Base-by-base conservation (phyloP, 805 yeast species). In the Metschnikowia rubicola region DNA sequence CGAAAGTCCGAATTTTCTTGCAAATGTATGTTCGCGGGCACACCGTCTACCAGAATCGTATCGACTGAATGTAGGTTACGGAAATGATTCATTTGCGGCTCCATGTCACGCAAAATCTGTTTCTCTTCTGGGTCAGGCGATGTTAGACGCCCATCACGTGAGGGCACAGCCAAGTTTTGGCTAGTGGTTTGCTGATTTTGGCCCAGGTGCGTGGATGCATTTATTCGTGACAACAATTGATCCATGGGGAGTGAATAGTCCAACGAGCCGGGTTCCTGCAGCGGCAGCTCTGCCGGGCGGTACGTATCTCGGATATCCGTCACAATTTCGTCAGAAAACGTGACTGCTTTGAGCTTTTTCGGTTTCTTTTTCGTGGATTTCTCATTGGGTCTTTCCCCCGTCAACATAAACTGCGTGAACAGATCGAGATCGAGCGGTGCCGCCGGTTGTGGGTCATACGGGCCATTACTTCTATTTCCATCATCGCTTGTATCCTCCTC, bases 221-320 rank as follows among this genome's bases (percentile, higher is more conserved):
- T 69, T 55, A 81, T 63, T 45, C 71, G 73, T 44, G 70, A 68
- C 37, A 87, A 57, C 29, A 87, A 63, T 60, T 86, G 88, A 57
- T 84, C 88, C 95, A 87, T 87, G 7, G 94, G 91, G 17, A 86
- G 66, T 1, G 86, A 75, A 43, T 77, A 68, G 59, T 86, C 92
- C 28, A 85, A 54, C 10, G 48, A 50, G 10, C 53, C 52, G n/a
- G 66, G 64, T 10, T 47, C 48, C 1, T 65, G 59, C 2, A 64
- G 50, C 30, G 48, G 41, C 2, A 58, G 56, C 8, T 60, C 49
- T 4, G 36, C 33, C 3, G 49, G 43, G 36, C 12, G 17, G 39
- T 46, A 46, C 10, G 49, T 46, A 30, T 64, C 67, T 53, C 66
- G 74, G 36, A 71, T 60, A 45, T 68, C 75, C 2, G 81, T 73